Percentiles rank a stretch among this genome's conserved stretches.
phyloP scores from a whole-genome alignment of 2,329 filamentous ascomycete genomes.

The Sarocladium oryzae region DNA sequence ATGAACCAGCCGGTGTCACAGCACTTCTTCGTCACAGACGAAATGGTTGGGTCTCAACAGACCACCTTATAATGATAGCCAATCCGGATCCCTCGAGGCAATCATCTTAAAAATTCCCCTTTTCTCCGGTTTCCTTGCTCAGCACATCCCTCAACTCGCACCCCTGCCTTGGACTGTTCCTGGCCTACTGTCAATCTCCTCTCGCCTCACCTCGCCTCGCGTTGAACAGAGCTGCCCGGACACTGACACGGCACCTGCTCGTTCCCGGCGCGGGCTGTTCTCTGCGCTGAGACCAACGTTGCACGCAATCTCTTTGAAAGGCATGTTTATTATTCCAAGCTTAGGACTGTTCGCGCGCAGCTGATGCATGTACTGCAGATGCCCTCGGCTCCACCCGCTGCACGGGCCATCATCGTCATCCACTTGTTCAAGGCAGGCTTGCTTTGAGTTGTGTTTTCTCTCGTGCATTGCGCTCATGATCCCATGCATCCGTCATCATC shows the following conservation, averaged over 20 bases:
- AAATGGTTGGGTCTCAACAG: background rate
- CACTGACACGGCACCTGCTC: background rate
- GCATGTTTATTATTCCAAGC: too few relatives aligned
- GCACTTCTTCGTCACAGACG: background rate
- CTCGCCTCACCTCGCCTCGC: too few relatives aligned
- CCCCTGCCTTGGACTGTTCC: background rate
- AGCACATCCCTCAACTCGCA: background rate
- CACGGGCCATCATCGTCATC: background rate
- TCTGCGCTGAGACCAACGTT: constrained; percentile 1
- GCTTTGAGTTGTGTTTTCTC: background rate
- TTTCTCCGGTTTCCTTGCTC: constrained; percentile 7
- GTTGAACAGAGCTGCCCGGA: background rate
- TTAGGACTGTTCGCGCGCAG: too few relatives aligned
- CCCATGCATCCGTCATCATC: background rate
- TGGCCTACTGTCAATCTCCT: too few relatives aligned
- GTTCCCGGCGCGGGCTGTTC: constrained; percentile 4
- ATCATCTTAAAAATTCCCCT: background rate
- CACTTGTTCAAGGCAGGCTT: constrained; percentile 1
- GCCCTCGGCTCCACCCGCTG: constrained; percentile 4
- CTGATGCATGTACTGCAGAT: too few relatives aligned
- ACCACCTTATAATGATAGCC: too few relatives aligned
- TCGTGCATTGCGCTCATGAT: background rate
- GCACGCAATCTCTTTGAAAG: background rate
- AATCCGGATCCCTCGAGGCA: background rate
- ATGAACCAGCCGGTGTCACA: constrained; percentile 1